Base-by-base conservation (phyloP, 768 basidiomycete genomes). In the Lentinula guzmanii region DNA sequence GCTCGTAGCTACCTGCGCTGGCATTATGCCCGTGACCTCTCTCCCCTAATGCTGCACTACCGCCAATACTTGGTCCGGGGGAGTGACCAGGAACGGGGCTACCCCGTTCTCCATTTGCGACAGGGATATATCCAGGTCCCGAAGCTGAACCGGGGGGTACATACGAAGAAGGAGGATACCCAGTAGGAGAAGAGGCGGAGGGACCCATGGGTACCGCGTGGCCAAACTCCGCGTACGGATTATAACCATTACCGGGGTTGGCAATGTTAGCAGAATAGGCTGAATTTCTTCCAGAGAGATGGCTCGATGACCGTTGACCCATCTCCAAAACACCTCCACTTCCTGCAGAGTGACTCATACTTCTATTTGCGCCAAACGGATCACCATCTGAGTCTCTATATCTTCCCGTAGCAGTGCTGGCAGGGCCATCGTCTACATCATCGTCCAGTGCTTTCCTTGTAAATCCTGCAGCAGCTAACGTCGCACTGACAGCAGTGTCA, bases 401-500 rank as follows among this genome's bases (percentile, higher is more conserved):
- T 31, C 55, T 42, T 41, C 53, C 53, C 9, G 51, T 52, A 52
- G 15, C 51, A 65, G 64, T n/a, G 63, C 72, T 58, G 65, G 64
- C 62, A 65, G 58, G 42, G 55, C 58, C 70, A 24, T 76, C 77
- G 28, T 83, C 82, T 57, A 87, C 84, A 57, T 86, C 88, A 64
- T 87, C 87, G 62, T 85, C 87, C 37, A 92, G 75, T 33, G 86
- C 86, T 0, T 81, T 75, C 54, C 90, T 82, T 67, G 83, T 79
- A 70, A 86, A 82, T 28, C 90, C 89, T 1, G 88, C 86, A 34
- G 87, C 90, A 8, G 86, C 84, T 56, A 89, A 78, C 5, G 84
- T 84, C 41, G 86, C 87, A n/a, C 85, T 84, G n/a, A 87, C 82
- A 0, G 82, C 85, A 1, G 82, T 79, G 62, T 91, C 89, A 62